Conservation (phyloP, 179 eudicot species). For the Pouteria campechiana region DNA sequence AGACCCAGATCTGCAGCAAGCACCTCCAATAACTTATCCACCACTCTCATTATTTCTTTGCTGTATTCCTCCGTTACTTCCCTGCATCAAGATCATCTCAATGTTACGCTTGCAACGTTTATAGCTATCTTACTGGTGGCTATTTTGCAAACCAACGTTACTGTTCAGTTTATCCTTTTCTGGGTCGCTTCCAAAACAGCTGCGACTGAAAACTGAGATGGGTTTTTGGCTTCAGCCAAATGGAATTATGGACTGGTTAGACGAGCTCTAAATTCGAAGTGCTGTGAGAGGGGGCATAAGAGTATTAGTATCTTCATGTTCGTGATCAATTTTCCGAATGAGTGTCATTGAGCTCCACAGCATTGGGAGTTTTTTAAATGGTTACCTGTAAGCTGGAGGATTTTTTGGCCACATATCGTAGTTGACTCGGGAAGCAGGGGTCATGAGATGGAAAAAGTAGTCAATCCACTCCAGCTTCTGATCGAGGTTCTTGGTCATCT, state of each 20-base stretch:
- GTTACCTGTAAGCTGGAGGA: constrained; percentile 33
- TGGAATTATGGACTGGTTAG: too few species aligned
- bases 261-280: neutral
- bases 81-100: constrained; percentile 21
- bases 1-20: constrained; percentile 34
- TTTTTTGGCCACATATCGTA: constrained; percentile 30
- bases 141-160: too few species aligned
- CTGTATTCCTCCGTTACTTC: constrained; percentile 36
- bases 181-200: too few species aligned
- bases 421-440: constrained; percentile 32
- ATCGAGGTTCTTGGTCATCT: constrained; percentile 24
- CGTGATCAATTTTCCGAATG: too few species aligned
- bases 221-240: too few species aligned
- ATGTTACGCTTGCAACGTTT: too few species aligned
- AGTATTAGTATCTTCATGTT: too few species aligned
- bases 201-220: too few species aligned
- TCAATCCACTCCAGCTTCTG: constrained; percentile 47
- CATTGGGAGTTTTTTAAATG: neutral
- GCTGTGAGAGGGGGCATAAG: neutral
- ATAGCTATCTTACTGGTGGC: too few species aligned
- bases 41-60: constrained; percentile 15
- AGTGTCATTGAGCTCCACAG: too few species aligned
- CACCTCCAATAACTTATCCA: constrained; percentile 21
- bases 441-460: constrained; percentile 37
- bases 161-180: too few species aligned